Evolutionary conservation across 1,284 basidiomycete genomes (phyloP).

Genomic region (Tilletia horrida): DNA sequence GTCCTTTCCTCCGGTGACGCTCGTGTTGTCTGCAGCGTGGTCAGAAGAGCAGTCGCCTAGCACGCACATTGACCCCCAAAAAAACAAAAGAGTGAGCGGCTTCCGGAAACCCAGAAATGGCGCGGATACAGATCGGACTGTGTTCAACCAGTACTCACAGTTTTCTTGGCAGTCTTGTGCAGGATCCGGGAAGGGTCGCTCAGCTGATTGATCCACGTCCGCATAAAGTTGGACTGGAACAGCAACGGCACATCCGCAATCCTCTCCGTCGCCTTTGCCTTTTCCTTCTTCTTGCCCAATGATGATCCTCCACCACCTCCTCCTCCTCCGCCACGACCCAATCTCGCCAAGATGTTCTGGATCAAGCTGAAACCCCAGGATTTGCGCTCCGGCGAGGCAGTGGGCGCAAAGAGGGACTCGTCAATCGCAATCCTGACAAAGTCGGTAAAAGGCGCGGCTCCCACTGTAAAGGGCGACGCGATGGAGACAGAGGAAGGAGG

Average conservation of each 20-base stretch:
- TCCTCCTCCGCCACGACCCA: constrained; percentile 57
- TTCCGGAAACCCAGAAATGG: no score
- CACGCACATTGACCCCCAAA: no score
- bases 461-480: constrained; percentile 43
- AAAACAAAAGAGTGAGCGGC: no score
- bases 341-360: constrained; percentile 70
- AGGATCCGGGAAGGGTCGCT: constrained; percentile 80
- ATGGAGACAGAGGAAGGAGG: constrained; percentile 26
- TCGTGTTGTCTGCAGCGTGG: neutral
- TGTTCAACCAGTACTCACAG: neutral
- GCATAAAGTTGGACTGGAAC: constrained; percentile 93
- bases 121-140: no score
- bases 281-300: neutral
- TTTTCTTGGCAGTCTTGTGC: constrained; percentile 76
- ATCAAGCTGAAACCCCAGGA: constrained; percentile 95
- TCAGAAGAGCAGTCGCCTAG: constrained; percentile 12
- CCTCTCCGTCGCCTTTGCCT: constrained; percentile 37
- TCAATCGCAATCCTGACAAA: constrained; percentile 88
- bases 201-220: constrained; percentile 92
- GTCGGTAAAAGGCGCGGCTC: constrained; percentile 74
- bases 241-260: constrained; percentile 71
- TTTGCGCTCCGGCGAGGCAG: constrained; percentile 82
- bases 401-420: constrained; percentile 80
- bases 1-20: neutral
- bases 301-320: no score